Conservation (phyloP, 2,329 filamentous ascomycete species). For the Eutypella sp. region DNA sequence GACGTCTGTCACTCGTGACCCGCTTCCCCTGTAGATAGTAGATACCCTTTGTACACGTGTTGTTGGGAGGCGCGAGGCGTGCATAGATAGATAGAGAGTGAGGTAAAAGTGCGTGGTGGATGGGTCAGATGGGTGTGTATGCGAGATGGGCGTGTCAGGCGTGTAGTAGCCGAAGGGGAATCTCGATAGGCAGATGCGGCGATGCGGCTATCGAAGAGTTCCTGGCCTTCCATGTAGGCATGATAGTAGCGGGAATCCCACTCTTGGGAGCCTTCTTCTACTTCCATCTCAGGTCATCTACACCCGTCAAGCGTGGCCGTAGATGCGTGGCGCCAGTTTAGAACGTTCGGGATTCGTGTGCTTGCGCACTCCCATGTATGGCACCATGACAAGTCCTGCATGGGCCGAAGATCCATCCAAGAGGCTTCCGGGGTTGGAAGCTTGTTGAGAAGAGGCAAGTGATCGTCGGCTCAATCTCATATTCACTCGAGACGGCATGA, state of each 20-base stretch:
- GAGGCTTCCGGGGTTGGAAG: background rate
- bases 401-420: background rate
- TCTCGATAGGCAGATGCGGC: slow-evolving; percentile 1
- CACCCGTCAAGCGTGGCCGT: background rate
- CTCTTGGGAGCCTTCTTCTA: background rate
- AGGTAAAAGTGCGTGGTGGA: no score
- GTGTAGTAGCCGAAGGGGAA: background rate
- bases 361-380: background rate
- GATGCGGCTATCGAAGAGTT: background rate
- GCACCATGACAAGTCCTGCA: background rate
- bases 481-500: background rate
- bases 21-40: no score
- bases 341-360: background rate
- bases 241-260: no score
- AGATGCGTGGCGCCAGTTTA: background rate
- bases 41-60: no score
- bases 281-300: background rate
- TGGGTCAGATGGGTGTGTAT: no score
- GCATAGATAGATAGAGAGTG: no score
- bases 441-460: background rate
- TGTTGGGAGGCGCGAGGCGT: no score
- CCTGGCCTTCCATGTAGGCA: background rate
- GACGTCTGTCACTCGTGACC: no score
- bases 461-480: background rate
- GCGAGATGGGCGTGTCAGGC: background rate